phyloP scores from a whole-genome alignment of 441 rosid species.

The Oxalis stricta region DNA sequence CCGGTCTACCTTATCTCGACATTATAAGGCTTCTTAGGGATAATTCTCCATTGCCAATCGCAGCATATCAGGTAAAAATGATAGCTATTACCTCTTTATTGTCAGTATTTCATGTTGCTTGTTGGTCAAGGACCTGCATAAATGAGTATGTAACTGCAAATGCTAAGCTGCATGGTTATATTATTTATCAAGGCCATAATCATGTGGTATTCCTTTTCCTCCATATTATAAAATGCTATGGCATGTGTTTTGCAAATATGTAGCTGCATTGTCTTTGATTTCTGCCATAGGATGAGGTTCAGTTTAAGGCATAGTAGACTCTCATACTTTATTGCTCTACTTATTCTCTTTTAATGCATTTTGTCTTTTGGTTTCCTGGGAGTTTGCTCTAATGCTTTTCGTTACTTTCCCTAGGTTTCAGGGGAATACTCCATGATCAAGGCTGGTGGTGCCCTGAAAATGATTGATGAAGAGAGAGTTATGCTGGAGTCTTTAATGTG shows the following conservation, averaged over 20 bases:
- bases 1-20: constrained; percentile 95
- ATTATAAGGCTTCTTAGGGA: constrained; percentile 82
- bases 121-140: not conserved
- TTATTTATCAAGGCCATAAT: too few relatives aligned
- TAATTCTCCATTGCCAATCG: constrained; percentile 72
- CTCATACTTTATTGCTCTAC: too few relatives aligned
- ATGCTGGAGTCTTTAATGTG: constrained; percentile 96
- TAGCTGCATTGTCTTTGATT: too few relatives aligned
- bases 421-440: constrained; percentile 98
- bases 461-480: constrained; percentile 92
- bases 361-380: not conserved
- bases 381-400: not conserved
- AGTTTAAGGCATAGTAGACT: too few relatives aligned
- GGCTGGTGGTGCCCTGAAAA: constrained; percentile 79
- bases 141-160: too few relatives aligned
- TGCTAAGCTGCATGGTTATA: too few relatives aligned
- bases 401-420: constrained; percentile 44
- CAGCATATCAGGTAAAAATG: constrained; percentile 73
- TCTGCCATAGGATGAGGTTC: too few relatives aligned
- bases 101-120: not conserved
- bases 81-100: not conserved
- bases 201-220: too few relatives aligned
- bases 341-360: not conserved
- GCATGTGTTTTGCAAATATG: too few relatives aligned
- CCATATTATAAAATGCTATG: too few relatives aligned